phyloP scores from a whole-genome alignment of 192 early-diverging fungal species.

The Coemansia sp. region DNA sequence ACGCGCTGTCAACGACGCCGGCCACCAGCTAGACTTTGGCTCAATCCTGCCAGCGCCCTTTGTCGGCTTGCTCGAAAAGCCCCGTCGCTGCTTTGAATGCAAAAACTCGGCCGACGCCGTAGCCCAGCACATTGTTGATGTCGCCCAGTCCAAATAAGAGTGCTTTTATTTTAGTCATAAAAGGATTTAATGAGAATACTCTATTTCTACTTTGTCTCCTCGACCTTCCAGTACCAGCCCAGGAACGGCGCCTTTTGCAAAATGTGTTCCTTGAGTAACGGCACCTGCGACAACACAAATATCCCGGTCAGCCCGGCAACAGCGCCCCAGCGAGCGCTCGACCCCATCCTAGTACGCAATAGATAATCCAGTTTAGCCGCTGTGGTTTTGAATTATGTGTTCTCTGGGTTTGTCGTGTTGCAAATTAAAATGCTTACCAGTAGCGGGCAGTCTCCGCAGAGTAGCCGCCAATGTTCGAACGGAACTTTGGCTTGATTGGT shows the following conservation, averaged over 20 bases:
- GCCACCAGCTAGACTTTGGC: conserved; percentile 56
- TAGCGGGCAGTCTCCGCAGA: conserved; percentile 42
- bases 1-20: conserved; percentile 60
- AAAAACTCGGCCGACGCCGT: conserved; percentile 49
- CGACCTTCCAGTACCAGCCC: conserved; percentile 59
- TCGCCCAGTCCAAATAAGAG: background rate
- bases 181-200: too few species aligned
- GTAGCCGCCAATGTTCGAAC: conserved; percentile 45
- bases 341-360: conserved; percentile 27
- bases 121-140: conserved; percentile 33
- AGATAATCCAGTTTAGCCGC: too few species aligned
- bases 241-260: conserved; percentile 44
- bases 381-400: too few species aligned
- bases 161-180: background rate
- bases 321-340: conserved; percentile 47
- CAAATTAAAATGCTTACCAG: conserved; percentile 33
- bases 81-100: conserved; percentile 60
- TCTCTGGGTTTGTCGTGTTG: background rate
- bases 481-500: conserved; percentile 45
- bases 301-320: conserved; percentile 39
- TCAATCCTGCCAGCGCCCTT: conserved; percentile 69
- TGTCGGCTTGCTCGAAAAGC: conserved; percentile 68
- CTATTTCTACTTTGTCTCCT: conserved; percentile 4
- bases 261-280: conserved; percentile 36
- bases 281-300: conserved; percentile 51